Base-by-base conservation (phyloP, 2,329 filamentous ascomycete genomes). In the Stemphylium vesicarium region DNA sequence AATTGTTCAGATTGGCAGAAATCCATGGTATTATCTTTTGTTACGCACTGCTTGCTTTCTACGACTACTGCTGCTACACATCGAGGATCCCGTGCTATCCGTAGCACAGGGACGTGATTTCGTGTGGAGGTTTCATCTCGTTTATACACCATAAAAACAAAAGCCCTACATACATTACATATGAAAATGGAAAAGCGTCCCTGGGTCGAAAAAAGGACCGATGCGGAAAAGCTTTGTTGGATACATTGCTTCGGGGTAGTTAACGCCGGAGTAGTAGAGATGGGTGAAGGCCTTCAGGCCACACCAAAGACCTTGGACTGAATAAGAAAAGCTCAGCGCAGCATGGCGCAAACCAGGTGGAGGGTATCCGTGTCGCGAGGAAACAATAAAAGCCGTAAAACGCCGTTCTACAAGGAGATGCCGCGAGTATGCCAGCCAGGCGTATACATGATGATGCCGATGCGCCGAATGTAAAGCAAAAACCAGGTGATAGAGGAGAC, bases 331-430 rank as follows among this genome's bases (percentile, higher is more conserved):
- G 31, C 36, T 37, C n/a, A 15, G 44, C 31, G 38, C 18, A 44
- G 40, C 24, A 33, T 50, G 35, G 22, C 44, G 40, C 43, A 43
- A 54, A 37, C 56, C 38, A 69, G 66, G 69, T 64, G 69, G 67
- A 72, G 70, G 70, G 68, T 72, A 73, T 72, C 63, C 68, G 62
- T 63, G 47, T 49, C 57, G 44, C 51, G 38, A 63, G 37, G 41
- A 51, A 51, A 37, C 18, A 51, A 43, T 56, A 43, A 55, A 50
- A 53, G 35, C 39, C 33, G 15, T 15, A 11, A 46, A 64, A 66
- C 64, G 64, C 67, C 65, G 18, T 39, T 52, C 33, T 51, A 61
- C 35, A 49, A 33, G 36, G 35, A 31, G 6, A 49, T 48, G 26
- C 26, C 10, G 40, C 33, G 29, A 22, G 36, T 50, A 32, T 39